Conservation (phyloP, 2,329 filamentous ascomycete genomes). For the Sporothrix inflata region DNA sequence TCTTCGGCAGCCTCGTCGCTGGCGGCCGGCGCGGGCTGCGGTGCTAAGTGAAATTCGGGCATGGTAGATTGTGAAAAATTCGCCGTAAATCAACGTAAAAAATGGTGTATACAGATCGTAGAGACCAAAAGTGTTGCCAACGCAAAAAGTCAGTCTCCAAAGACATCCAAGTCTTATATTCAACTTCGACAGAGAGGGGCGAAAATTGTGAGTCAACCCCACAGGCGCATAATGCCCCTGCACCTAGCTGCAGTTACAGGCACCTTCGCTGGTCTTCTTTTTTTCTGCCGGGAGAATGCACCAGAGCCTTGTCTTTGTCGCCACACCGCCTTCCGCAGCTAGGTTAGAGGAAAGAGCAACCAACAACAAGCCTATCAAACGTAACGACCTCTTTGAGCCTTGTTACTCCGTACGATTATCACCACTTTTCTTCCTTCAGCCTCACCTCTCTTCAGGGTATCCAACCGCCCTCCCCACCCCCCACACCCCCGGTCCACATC, state of each 20-base stretch:
- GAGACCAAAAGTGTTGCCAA: not conserved
- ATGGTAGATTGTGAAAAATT: conserved; percentile 35
- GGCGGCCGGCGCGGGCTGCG: conserved; percentile 7
- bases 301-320: conserved; percentile 25
- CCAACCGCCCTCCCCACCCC: not conserved
- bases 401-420: too few relatives aligned
- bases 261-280: not conserved
- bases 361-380: not conserved
- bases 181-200: conserved; percentile 18
- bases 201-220: conserved; percentile 29
- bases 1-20: conserved; percentile 24
- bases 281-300: conserved; percentile 28
- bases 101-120: not conserved
- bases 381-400: not conserved
- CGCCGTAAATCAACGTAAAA: not conserved
- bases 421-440: conserved; percentile 5
- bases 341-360: not conserved
- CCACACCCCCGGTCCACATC: not conserved
- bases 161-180: not conserved
- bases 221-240: not conserved
- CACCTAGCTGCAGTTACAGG: conserved; percentile 4
- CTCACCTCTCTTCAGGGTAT: not conserved
- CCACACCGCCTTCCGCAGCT: conserved; percentile 26
- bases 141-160: not conserved
- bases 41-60: conserved; percentile 39